Evolutionary conservation across 768 basidiomycete species (phyloP).

Genomic region (Leccinum truebloodii): DNA sequence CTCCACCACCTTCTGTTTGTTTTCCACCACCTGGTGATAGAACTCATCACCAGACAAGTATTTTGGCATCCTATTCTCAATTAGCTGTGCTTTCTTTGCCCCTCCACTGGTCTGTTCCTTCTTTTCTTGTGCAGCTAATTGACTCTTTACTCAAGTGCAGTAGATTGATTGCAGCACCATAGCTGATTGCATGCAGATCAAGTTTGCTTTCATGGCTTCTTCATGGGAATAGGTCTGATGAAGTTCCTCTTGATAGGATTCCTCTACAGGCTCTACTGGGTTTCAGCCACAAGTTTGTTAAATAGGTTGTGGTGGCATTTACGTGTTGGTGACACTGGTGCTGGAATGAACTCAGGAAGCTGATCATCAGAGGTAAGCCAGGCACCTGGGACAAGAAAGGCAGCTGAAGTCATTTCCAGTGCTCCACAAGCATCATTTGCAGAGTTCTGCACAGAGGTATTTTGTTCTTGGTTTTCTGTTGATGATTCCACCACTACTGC

Average conservation of each 20-base stretch:
- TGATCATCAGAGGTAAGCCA: neutral
- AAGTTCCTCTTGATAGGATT: neutral
- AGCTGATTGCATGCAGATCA: neutral
- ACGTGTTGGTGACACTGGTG: neutral
- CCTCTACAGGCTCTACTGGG: neutral
- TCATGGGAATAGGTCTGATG: neutral
- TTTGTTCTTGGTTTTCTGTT: neutral
- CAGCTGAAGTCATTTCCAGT: too few species aligned
- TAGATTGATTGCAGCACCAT: conserved; percentile 11
- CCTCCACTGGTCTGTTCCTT: conserved; percentile 11
- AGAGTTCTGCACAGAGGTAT: neutral
- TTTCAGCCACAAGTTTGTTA: neutral
- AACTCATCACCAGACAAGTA: conserved; percentile 25
- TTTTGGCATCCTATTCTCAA: conserved; percentile 23
- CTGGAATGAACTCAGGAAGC: neutral
- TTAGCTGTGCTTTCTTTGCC: conserved; percentile 8
- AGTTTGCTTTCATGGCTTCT: too few species aligned
- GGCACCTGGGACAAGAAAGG: neutral
- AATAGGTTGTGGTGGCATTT: neutral
- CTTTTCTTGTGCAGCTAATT: conserved; percentile 19
- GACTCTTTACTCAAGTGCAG: conserved; percentile 11
- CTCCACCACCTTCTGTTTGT: neutral
- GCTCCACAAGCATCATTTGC: too few species aligned
- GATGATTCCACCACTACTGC: neutral
- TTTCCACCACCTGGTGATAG: neutral